Evolutionary conservation across 768 basidiomycete genomes (phyloP).

Genomic region (Podaxis sp.): DNA sequence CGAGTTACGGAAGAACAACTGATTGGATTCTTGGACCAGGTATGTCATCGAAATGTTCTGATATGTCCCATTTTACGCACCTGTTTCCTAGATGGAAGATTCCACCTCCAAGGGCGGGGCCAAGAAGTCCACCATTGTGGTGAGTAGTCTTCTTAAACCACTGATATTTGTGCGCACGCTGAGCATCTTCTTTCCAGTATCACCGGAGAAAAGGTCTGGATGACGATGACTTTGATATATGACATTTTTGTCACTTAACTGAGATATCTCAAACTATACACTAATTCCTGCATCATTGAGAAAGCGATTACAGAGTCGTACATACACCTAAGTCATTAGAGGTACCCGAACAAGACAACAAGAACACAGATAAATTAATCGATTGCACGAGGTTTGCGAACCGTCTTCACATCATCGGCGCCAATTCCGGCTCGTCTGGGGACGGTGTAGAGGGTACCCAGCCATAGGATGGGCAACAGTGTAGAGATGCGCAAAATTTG

Average conservation of each 20-base stretch:
- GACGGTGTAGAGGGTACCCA: conserved; percentile 7
- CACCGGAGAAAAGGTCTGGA: conserved; percentile 67
- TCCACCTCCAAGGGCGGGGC: conserved; percentile 54
- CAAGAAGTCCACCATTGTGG: conserved; percentile 63
- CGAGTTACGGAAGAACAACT: conserved; percentile 79
- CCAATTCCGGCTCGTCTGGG: conserved; percentile 10
- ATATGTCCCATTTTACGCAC: not conserved
- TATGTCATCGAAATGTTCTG: conserved; percentile 26
- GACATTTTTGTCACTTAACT: conserved; percentile 11
- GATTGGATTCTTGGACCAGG: conserved; percentile 86
- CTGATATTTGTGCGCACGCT: not conserved
- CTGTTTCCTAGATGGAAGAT: conserved; percentile 22
- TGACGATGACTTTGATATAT: conserved; percentile 67
- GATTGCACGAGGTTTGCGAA: not conserved
- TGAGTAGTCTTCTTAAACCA: conserved; percentile 25
- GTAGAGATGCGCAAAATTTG: conserved; percentile 7
- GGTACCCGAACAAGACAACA: not conserved
- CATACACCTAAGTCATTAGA: not conserved
- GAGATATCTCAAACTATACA: not conserved
- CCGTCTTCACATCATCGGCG: not conserved
- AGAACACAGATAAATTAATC: not conserved
- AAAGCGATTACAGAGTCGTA: not conserved
- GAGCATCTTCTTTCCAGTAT: conserved; percentile 37
- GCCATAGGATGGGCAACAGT: conserved; percentile 8
- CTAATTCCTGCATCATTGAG: not conserved